Conservation (phyloP, 306 rosid species). For the Begonia masoniana region DNA sequence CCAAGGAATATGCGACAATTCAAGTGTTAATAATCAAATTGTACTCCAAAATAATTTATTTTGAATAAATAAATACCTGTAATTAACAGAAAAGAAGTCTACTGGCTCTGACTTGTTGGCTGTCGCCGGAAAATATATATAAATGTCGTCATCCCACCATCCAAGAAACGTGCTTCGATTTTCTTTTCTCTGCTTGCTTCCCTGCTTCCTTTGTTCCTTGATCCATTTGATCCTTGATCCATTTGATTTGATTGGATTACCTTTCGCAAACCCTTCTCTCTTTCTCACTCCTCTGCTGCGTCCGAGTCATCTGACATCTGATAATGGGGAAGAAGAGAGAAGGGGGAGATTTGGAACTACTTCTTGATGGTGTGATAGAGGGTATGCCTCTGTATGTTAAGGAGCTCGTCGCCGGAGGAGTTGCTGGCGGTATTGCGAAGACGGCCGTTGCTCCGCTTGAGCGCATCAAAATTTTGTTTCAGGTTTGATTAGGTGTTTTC, state of each 20-base stretch:
- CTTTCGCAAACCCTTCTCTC: neutral
- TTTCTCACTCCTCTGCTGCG: neutral
- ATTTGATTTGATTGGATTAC: neutral
- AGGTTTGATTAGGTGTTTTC: conserved; percentile 24
- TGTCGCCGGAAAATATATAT: too few relatives aligned
- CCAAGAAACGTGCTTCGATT: too few relatives aligned
- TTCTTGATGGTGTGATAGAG: conserved; percentile 30
- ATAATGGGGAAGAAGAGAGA: conserved; percentile 33
- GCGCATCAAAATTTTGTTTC: conserved; percentile 83
- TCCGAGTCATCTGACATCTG: neutral
- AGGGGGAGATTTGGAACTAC: conserved; percentile 18
- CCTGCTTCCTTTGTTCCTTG: neutral
- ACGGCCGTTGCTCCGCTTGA: conserved; percentile 81
- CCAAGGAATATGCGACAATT: too few relatives aligned
- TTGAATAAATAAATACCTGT: too few relatives aligned
- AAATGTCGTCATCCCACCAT: too few relatives aligned
- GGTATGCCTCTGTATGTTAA: conserved; percentile 61
- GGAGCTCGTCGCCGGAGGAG: conserved; percentile 81
- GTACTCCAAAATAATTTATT: too few relatives aligned
- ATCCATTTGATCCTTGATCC: neutral
- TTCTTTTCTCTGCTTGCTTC: neutral
- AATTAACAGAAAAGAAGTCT: too few relatives aligned
- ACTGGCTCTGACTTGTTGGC: too few relatives aligned
- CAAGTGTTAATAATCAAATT: too few relatives aligned
- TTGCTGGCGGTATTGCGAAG: conserved; percentile 76